Conservation (phyloP, 2,329 filamentous ascomycete species). For the Leptodontidium sp. region DNA sequence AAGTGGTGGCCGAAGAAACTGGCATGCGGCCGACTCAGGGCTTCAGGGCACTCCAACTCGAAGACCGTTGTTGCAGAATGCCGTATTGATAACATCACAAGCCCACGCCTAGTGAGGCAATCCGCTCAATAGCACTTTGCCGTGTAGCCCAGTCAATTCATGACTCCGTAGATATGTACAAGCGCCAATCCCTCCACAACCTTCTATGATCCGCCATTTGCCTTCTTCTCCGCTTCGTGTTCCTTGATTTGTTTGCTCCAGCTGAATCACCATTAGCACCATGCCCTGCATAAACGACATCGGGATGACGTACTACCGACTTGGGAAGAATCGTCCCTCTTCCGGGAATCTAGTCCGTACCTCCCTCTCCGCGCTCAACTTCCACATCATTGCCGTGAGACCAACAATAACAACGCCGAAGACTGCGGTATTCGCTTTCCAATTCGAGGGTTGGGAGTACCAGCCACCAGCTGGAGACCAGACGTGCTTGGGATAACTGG, state of each 20-base stretch:
- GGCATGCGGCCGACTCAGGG: no score
- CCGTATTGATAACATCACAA: no score
- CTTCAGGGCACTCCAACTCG: no score
- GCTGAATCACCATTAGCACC: slow-evolving; percentile 53
- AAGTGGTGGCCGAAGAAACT: no score
- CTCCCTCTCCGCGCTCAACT: slow-evolving; percentile 77
- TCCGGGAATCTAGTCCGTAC: slow-evolving; percentile 78
- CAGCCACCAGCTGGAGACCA: slow-evolving; percentile 98
- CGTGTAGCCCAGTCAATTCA: slow-evolving; percentile 30
- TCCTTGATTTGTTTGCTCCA: slow-evolving; percentile 78
- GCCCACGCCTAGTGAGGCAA: neutral
- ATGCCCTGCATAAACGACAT: neutral
- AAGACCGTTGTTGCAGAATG: neutral
- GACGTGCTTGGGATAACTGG: slow-evolving; percentile 90
- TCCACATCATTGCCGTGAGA: slow-evolving; percentile 73
- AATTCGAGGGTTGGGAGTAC: slow-evolving; percentile 95
- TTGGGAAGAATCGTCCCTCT: slow-evolving; percentile 80
- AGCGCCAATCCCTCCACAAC: slow-evolving; percentile 1
- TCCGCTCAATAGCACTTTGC: neutral
- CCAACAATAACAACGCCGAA: slow-evolving; percentile 74
- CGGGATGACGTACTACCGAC: slow-evolving; percentile 74
- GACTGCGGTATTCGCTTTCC: slow-evolving; percentile 89
- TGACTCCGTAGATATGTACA: slow-evolving; percentile 45
- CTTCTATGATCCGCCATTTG: slow-evolving; percentile 38
- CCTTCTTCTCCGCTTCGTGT: slow-evolving; percentile 65